Evolutionary conservation across 208 protist genomes (phyloP).

Genomic region (Leishmania mexicana): DNA sequence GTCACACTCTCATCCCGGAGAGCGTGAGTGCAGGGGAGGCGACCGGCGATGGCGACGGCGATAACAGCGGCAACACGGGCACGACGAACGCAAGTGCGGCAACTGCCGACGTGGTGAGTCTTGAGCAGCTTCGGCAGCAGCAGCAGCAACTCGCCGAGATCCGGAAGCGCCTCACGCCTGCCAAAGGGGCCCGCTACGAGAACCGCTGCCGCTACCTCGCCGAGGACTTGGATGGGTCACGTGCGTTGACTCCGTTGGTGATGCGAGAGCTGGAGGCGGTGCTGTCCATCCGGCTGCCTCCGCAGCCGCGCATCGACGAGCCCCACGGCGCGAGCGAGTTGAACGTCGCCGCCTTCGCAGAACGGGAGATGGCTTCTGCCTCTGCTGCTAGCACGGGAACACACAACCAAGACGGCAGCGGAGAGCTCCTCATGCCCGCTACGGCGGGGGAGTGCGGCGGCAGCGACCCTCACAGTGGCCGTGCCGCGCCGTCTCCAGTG

Average conservation of each 20-base stretch:
- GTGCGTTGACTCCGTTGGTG: slow-evolving; percentile 14
- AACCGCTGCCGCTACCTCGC: slow-evolving; percentile 16
- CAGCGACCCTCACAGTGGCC: neutral
- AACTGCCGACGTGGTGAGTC: neutral
- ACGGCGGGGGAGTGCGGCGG: neutral
- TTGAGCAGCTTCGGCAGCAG: neutral
- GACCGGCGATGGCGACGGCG: neutral
- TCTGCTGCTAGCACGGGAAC: neutral
- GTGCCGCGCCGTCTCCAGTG: neutral
- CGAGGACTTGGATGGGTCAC: slow-evolving; percentile 25
- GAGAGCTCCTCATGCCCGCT: too few relatives aligned
- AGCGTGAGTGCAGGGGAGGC: neutral
- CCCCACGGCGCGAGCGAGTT: neutral
- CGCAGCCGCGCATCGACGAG: neutral
- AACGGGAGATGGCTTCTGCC: neutral
- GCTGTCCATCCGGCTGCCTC: slow-evolving; percentile 9
- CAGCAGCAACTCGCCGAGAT: neutral
- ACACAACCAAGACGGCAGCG: neutral
- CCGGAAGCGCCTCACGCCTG: slow-evolving; percentile 9
- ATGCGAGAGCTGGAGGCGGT: slow-evolving; percentile 12
- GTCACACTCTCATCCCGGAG: slow-evolving; percentile 8
- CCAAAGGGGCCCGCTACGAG: slow-evolving; percentile 14
- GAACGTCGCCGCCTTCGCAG: neutral
- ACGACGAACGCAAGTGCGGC: neutral
- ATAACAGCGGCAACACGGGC: neutral